Evolutionary conservation across 1,284 basidiomycete species (phyloP), one percentile per base, ranked within the genome.

Genomic region (Melampsora occidentalis): DNA sequence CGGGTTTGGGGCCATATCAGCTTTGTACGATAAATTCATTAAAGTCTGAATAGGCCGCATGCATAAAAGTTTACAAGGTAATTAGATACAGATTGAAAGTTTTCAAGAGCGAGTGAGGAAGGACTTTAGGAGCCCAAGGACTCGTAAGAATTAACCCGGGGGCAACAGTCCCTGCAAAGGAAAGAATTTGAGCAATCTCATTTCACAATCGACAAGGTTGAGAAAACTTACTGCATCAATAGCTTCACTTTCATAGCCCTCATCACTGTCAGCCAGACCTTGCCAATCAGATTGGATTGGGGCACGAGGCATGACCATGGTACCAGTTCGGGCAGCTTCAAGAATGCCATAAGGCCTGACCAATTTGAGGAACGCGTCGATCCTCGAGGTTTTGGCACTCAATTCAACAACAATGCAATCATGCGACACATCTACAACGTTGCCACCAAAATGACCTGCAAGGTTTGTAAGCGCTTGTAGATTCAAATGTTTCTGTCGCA

Each of bases 261-360:
- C 83, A 6, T 85, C 85, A 4, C 84, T 83, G 75, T 89, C 88
- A 10, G 91, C 90, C 65, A 81, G 78, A 12, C 81, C 81, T 22
- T 92, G 90, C 9, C 86, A 85, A 51, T 88, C 85, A 48, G 86
- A 83, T 35, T 87, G 85, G 81, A 97, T 91, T 2, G 94, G 94
- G 35, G 94, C 95, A 79, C 95, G 89, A 10, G 94, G 94, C 90
- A 97, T 95, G 31, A 92, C 93, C 94, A 97, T 97, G 65, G 93
- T 85, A 83, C 94, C 95, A 61, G 93, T 94, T 70, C 94, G 85
- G 25, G 94, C 93, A 64, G 92, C 91, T 85, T 98, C 96, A 71
- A 99, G 87, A 73, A 99, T 89, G 63, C 97, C 97, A 82, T 96
- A 99, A 5, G 96, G 96, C 83, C 94, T 90, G 79, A 99, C 86